Conservation (phyloP, 495 filamentous ascomycete genomes). For the Lasiosphaeris hirsuta region DNA sequence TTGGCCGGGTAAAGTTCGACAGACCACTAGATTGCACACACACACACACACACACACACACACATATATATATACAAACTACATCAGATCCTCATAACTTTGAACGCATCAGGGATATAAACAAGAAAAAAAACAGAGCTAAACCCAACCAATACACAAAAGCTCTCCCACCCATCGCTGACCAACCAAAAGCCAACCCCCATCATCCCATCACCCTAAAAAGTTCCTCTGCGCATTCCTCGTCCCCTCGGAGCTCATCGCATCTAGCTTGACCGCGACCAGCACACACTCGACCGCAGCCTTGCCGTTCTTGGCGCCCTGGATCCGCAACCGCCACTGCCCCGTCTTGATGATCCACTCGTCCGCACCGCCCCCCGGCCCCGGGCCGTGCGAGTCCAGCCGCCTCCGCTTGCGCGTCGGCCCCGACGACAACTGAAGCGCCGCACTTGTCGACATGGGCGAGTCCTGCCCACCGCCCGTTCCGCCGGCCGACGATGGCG, state of each 20-base stretch:
- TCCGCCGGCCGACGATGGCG: constrained; percentile 32
- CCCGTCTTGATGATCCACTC: constrained; percentile 74
- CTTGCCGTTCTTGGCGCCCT: constrained; percentile 47
- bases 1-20: too few species aligned
- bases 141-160: background rate
- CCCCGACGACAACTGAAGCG: background rate
- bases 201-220: constrained; percentile 34
- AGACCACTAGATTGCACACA: too few species aligned
- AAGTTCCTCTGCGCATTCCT: constrained; percentile 70
- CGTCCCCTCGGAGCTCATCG: constrained; percentile 60
- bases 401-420: constrained; percentile 47
- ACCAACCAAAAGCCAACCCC: background rate
- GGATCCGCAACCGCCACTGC: constrained; percentile 78
- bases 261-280: constrained; percentile 77
- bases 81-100: background rate
- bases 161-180: background rate
- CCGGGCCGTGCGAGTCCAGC: constrained; percentile 32
- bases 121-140: too few species aligned
- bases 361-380: constrained; percentile 18
- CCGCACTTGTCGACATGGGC: constrained; percentile 27
- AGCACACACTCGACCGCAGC: constrained; percentile 64
- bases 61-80: background rate
- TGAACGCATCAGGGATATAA: background rate
- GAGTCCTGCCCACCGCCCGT: constrained; percentile 32
- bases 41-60: too few species aligned